Evolutionary conservation across 306 rosid species (phyloP), one percentile per base, ranked within the genome.

Genomic region (Fragaria ananassa): DNA sequence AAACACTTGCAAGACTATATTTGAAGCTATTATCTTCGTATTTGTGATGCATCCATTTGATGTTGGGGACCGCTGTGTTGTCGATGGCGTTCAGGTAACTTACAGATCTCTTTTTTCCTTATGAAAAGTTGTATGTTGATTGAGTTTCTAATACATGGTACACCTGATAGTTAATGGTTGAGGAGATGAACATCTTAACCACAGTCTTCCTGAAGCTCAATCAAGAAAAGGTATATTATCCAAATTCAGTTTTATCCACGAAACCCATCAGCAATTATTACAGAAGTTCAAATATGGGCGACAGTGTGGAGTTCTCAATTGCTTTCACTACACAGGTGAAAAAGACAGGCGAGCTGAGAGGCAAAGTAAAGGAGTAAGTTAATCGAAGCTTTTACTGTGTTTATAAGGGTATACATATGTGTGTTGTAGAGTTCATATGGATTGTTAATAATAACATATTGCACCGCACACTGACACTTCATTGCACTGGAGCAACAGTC

Each of bases 1-100:
- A 63, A 92, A 90, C 89, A 89, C 97, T n/a, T 91, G 97, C 93
- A 92, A 92, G 79, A 89, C 85, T 67, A 81, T 89, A 76, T 92
- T 95, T 70, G 99, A 95, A 84, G 93, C 96, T 71, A 83, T 95
- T 78, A 81, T 95, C 41, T 95, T 92, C 6, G 99, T 95, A 70
- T 95, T 95, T 77, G 92, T 95, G 3, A 89, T 95, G 99, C 99
- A 95, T 78, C 99, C 99, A 8, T 95, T 92, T 74, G 99, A 92
- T 69, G 99, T 95, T 7, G 97, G 97, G 2, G 99, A 95, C 72
- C 97, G 90, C 42, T 95, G 97, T 57, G 96, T 91, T 39, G 47
- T 95, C 3, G 97, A 95, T 63, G 96, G 97, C 9, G 81, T 90
- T 78, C 86, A 82, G 92, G 99, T 95, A 86, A 85, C 49, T 75